These are phyloP conservation scores for Lathyrus oleraceus DNA, from an alignment of 306 rosid genomes.

Conservation along the genomic window DNA sequence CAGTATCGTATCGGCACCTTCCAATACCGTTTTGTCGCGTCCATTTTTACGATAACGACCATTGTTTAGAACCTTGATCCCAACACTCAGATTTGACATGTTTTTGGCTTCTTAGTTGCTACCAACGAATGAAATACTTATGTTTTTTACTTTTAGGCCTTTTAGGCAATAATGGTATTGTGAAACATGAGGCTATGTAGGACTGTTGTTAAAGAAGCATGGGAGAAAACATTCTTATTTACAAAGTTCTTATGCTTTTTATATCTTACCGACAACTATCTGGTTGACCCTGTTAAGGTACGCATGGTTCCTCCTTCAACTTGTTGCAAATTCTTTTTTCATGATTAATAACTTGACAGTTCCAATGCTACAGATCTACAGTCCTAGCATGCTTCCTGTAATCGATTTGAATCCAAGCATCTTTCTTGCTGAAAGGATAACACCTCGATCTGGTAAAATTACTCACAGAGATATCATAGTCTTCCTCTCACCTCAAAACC, in stretches of 20 bases:
- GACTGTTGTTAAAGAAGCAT: slow-evolving; percentile 39
- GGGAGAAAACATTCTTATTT: slow-evolving; percentile 9
- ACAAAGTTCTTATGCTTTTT: slow-evolving; percentile 48
- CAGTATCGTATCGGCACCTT: no score
- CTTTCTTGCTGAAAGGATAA: slow-evolving; percentile 52
- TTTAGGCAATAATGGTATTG: background rate
- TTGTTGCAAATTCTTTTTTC: background rate
- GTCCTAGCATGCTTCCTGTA: slow-evolving; percentile 91
- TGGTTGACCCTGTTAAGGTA: slow-evolving; percentile 42
- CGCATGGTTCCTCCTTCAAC: slow-evolving; percentile 14
- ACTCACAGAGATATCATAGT: slow-evolving; percentile 58
- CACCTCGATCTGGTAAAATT: slow-evolving; percentile 53
- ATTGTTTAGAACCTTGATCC: no score
- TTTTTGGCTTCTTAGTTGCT: background rate
- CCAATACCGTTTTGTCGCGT: no score
- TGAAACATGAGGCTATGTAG: slow-evolving; percentile 17
- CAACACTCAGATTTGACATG: slow-evolving; percentile 8
- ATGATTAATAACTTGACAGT: slow-evolving; percentile 1
- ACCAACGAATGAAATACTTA: background rate
- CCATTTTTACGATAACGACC: no score
- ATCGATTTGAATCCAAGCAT: slow-evolving; percentile 32
- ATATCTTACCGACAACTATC: slow-evolving; percentile 48
- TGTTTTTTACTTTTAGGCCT: background rate
- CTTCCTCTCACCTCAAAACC: slow-evolving; percentile 54
- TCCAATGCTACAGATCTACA: slow-evolving; percentile 52